Evolutionary conservation across 2,329 filamentous ascomycete genomes (phyloP).

Genomic region (Arthroderma sp.): DNA sequence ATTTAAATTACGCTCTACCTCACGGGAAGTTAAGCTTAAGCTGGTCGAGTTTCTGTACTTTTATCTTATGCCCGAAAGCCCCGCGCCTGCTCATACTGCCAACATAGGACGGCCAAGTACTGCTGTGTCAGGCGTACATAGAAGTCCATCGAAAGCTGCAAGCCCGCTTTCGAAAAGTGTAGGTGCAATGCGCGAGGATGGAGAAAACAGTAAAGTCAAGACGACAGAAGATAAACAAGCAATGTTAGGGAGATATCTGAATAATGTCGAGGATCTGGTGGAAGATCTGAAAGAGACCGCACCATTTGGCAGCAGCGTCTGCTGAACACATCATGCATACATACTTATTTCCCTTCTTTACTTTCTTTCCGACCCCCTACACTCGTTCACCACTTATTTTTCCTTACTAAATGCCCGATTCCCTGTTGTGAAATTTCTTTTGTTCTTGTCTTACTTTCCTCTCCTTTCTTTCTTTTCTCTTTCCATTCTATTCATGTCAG

Average conservation of each 20-base stretch:
- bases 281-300: constrained; percentile 69
- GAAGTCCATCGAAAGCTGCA: constrained; percentile 55
- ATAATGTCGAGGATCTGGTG: constrained; percentile 72
- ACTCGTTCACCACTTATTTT: too few species aligned
- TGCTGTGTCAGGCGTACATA: constrained; percentile 41
- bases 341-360: not conserved
- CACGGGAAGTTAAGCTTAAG: constrained; percentile 82
- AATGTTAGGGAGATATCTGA: constrained; percentile 62
- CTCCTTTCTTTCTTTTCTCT: not conserved
- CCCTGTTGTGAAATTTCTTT: not conserved
- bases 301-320: constrained; percentile 49
- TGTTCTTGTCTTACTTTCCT: not conserved
- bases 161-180: constrained; percentile 40
- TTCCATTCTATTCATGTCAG: not conserved
- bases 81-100: constrained; percentile 14
- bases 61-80: constrained; percentile 89
- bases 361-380: too few species aligned
- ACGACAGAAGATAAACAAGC: constrained; percentile 71
- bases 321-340: not conserved
- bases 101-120: constrained; percentile 23
- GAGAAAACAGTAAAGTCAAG: constrained; percentile 33
- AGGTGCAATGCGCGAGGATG: constrained; percentile 18
- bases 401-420: not conserved
- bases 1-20: constrained; percentile 78
- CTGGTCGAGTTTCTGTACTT: constrained; percentile 98